Base-by-base conservation (phyloP, 805 yeast genomes). In the Candida odintsovae region DNA sequence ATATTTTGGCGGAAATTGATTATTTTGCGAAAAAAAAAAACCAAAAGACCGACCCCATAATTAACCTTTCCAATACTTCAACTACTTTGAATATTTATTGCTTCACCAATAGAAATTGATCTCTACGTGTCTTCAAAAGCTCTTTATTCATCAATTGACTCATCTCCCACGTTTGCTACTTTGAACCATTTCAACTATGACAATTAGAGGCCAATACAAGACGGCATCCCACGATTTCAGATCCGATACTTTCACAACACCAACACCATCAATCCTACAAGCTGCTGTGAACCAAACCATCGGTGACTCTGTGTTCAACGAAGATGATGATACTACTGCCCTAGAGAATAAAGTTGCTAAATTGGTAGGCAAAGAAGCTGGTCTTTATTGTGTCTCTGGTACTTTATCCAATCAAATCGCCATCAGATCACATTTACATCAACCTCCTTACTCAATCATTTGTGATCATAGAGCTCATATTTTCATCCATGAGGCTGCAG, bases 241-340 rank as follows among this genome's bases (percentile, higher is more conserved):
- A 63, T 76, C 92, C 57, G 98, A 90, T 64, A 90, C 97, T 1
- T 88, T 89, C 75, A 90, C 97, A 4, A 85, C 86, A 12, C 97
- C 97, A 20, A 80, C 96, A 0, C 69, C 70, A 29, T 71, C 77
- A 37, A 88, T 90, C 92, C 62, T 85, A 18, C 72, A 76, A 47
- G 80, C 89, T 40, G 80, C 78, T 40, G 43, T 70, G 23, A 54
- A 62, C 6, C 77, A 86, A 25, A 68, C 90, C 2, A 72, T 78
- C 41, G 97, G 97, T 39, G 97, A 90, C 60, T 77, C 92, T 10
- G 97, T 90, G n/a, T 88, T 88, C 67, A 74, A 78, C 52, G 97
- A 90, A 62, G 98, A 90, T 62, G 66, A 66, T 19, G 80, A 83
- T 53, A 87, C 96, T 21, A 63, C 73, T 25, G 75, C 68, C 19